These are phyloP conservation scores for Jaltomata sinuosa DNA, from an alignment of 257 asterid species.

Conservation along the genomic window DNA sequence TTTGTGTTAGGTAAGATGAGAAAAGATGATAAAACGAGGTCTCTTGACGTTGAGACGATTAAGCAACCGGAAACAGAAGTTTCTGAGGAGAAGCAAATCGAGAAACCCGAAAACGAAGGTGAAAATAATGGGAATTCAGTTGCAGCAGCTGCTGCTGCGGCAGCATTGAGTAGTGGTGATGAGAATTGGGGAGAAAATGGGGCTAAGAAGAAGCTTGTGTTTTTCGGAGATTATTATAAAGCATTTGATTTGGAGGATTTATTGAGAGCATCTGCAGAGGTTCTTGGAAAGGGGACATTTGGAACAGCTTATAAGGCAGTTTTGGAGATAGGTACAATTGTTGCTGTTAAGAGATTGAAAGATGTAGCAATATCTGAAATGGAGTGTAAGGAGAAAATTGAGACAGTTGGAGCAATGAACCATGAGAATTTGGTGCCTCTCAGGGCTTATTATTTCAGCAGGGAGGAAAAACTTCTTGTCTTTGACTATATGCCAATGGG, in stretches of 20 bases:
- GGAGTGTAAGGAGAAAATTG: conserved; percentile 68
- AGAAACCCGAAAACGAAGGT: conserved; percentile 23
- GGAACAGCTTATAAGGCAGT: conserved; percentile 86
- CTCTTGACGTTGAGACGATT: conserved; percentile 38
- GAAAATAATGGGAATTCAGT: conserved; percentile 29
- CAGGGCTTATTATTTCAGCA: conserved; percentile 69
- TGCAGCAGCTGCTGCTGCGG: conserved; percentile 23
- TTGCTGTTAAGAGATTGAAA: conserved; percentile 83
- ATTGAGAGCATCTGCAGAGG: conserved; percentile 38
- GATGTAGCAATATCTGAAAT: conserved; percentile 50
- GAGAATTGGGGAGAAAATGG: conserved; percentile 16
- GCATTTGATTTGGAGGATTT: conserved; percentile 36
- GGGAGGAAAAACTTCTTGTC: conserved; percentile 89
- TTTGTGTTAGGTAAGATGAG: conserved; percentile 47
- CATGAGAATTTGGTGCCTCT: conserved; percentile 78
- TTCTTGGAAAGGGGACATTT: conserved; percentile 33
- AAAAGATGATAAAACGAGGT: conserved; percentile 31
- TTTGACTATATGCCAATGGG: conserved; percentile 87
- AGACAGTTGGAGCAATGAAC: conserved; percentile 62
- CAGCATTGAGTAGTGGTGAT: conserved; percentile 18
- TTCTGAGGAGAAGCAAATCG: conserved; percentile 7
- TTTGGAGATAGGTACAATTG: conserved; percentile 65
- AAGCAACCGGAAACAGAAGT: conserved; percentile 38
- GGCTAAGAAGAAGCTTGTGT: conserved; percentile 23
- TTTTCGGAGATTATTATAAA: conserved; percentile 13